Evolutionary conservation across 108 stramenopile genomes (phyloP).

Genomic region (Conticribra guillardii): DNA sequence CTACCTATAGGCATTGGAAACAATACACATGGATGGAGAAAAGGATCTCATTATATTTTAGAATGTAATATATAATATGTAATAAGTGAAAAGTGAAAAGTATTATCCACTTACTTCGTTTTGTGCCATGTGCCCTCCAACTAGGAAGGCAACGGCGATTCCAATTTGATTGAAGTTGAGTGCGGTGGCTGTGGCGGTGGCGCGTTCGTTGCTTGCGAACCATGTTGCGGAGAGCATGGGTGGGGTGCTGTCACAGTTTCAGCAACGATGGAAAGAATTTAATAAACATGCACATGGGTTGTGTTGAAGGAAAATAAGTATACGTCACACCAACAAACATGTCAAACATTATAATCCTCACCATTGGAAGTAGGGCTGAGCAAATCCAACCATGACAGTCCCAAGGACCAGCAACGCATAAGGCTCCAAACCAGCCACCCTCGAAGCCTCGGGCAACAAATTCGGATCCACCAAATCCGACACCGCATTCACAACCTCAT

Average conservation of each 20-base stretch:
- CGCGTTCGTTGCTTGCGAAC: conserved; percentile 59
- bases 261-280: no score
- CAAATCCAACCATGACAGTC: conserved; percentile 54
- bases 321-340: no score
- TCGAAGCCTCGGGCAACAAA: conserved; percentile 32
- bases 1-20: no score
- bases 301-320: neutral
- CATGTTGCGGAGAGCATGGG: conserved; percentile 56
- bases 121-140: conserved; percentile 52
- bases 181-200: conserved; percentile 57
- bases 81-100: no score
- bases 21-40: no score
- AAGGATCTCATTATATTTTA: no score
- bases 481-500: conserved; percentile 19
- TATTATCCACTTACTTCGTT: no score
- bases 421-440: conserved; percentile 40
- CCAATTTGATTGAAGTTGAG: conserved; percentile 66
- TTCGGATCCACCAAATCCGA: conserved; percentile 21
- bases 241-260: conserved; percentile 39
- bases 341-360: no score
- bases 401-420: conserved; percentile 51
- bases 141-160: conserved; percentile 59
- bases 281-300: neutral
- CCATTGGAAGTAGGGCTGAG: conserved; percentile 63
- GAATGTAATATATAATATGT: no score